Base-by-base conservation (phyloP, 2,329 filamentous ascomycete genomes). In the Exophiala alcalophila region DNA sequence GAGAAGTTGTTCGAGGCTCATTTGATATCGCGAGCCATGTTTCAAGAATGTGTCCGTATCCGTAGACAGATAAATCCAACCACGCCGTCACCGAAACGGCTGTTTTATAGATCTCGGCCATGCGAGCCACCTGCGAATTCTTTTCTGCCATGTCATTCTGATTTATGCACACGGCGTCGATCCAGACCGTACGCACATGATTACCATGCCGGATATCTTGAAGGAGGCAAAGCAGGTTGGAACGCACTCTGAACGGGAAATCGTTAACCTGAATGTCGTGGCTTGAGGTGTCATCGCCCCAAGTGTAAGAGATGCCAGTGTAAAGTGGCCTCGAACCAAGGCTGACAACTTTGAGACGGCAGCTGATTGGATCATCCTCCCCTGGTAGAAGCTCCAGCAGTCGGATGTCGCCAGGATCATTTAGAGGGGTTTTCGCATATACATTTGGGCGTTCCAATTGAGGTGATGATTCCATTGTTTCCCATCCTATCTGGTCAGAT, bases 101-200 rank as follows among this genome's bases (percentile, higher is more conserved):
- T 33, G 11, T 16, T 11, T 34, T 24, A 19, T 6, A 78, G 62
- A 43, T 67, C 70, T 0, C 74, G 80, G 42, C 67, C 71, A 14
- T 61, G n/a, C 4, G 53, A 55, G 44, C 58, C 0, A 74, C 70
- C 54, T 76, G 72, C 48, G 69, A 66, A 19, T 66, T 64, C 10
- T 65, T 64, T 26, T 69, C 59, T 4, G 14, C 40, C 7, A 21
- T 55, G 51, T 46, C 55, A 52, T 49, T 48, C 54, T 14, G 55
- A 46, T 41, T 59, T 47, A 55, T 56, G 44, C 31, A 29, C 44
- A 77, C 72, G 14, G 72, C 71, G 40, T 68, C 66, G 55, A 73
- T 70, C 2, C 57, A 45, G 12, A 41, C 14, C 4, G 34, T 37
- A 7, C 23, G 34, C 4, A 14, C 8, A 18, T 3, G n/a, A 59